Base-by-base conservation (phyloP, 768 basidiomycete genomes). In the Lentinula sp. region DNA sequence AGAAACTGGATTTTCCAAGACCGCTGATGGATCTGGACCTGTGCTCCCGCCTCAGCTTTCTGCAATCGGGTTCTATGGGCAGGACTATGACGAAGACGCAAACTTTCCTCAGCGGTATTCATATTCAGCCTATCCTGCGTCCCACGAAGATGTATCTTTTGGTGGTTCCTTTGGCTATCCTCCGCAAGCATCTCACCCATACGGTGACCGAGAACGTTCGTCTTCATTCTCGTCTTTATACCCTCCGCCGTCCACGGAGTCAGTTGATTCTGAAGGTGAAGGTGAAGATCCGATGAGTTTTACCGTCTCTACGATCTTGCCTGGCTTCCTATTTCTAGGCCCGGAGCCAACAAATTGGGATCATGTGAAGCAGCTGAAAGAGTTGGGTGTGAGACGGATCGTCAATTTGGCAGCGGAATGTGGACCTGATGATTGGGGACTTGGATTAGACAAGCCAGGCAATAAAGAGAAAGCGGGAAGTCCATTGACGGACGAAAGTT, bases 321-420 rank as follows among this genome's bases (percentile, higher is more conserved):
- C 95, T 2, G 83, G 85, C 61, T 97, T 97, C 74, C 77, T 98
- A 32, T 98, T 85, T 73, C 81, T 98, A 36, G 96, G 95, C 1
- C 93, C 95, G 0, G 96, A 98, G 72, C 79, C 91, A 32, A 88
- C 88, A 3, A 73, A 78, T 10, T 77, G 79, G 56, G 88, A 86
- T 63, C 92, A 98, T 66, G 88, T 93, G 16, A 77, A 83, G 20
- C 85, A 89, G 73, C 75, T 98, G 50, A 79, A 85, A 62, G 75
- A 78, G 0, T 74, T 94, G 16, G 95, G 94, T 0, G 88, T 98
- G 61, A 88, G 85, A 71, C 78, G 94, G 59, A 93, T 98, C 64
- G 73, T 98, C 62, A 98, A 98, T 69, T 87, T 97, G 50, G 95
- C 95, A 16, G 81, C 82, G 10, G 95, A 98, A 73, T 97, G 94